Evolutionary conservation across 306 rosid genomes (phyloP).

Genomic region (Cyamopsis tetragonoloba): DNA sequence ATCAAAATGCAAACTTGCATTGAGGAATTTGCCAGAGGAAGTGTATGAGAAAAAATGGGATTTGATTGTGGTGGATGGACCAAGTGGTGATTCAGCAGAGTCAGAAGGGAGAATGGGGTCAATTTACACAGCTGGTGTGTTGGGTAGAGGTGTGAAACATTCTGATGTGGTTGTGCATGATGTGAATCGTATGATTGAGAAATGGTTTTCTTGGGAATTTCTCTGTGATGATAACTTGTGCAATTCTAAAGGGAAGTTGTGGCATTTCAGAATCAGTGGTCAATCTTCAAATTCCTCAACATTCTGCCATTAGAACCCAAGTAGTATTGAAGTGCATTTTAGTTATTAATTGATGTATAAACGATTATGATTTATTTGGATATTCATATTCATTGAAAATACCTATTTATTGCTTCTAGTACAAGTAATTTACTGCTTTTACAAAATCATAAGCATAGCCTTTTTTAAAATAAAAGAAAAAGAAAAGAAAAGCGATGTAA

Average conservation of each 20-base stretch:
- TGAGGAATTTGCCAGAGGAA: conserved; percentile 61
- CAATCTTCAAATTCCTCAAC: conserved; percentile 43
- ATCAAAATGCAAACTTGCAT: conserved; percentile 74
- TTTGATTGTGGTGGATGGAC: conserved; percentile 81
- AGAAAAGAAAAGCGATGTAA: no score
- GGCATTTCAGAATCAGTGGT: conserved; percentile 73
- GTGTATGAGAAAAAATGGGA: conserved; percentile 74
- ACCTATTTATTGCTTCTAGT: no score
- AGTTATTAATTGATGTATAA: no score
- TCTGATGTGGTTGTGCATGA: conserved; percentile 75
- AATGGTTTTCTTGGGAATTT: conserved; percentile 96
- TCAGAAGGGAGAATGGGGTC: conserved; percentile 83
- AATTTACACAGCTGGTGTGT: conserved; percentile 64
- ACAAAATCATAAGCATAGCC: not conserved
- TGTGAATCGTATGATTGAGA: conserved; percentile 70
- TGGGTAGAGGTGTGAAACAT: conserved; percentile 64
- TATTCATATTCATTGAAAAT: no score
- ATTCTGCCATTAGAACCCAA: no score
- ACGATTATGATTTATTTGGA: no score
- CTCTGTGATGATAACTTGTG: conserved; percentile 81
- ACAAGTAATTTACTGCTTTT: not conserved
- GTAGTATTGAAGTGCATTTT: no score
- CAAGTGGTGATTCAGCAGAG: conserved; percentile 54
- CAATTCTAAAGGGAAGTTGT: conserved; percentile 69
- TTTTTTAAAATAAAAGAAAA: no score